Percentiles rank a stretch among this genome's conserved stretches.
Conservation (phyloP, 2,329 filamentous ascomycete genomes). For the Chrysoporthe puriensis region DNA sequence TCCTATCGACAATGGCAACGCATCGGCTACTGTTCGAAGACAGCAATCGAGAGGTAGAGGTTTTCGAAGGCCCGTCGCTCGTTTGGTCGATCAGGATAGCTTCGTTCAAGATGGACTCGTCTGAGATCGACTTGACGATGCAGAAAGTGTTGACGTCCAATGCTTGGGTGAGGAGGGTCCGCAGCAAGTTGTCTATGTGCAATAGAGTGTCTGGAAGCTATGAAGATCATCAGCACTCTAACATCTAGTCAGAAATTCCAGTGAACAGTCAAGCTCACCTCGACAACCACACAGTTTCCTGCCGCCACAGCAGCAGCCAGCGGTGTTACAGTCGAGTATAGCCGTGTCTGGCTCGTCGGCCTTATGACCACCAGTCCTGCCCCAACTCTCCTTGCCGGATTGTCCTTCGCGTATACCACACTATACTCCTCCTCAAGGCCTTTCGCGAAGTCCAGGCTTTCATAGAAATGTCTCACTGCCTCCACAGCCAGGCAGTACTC, state of each 20-base stretch:
- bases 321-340: conserved; percentile 39
- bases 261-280: conserved; percentile 31
- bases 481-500: conserved; percentile 39
- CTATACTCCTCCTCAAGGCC: conserved; percentile 38
- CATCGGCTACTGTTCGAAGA: conserved; percentile 28
- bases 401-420: conserved; percentile 35
- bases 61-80: neutral
- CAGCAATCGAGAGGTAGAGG: conserved; percentile 22
- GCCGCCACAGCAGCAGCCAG: conserved; percentile 42
- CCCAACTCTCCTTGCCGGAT: conserved; percentile 30
- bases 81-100: conserved; percentile 37
- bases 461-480: conserved; percentile 37
- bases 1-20: conserved; percentile 65
- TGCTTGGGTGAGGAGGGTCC: conserved; percentile 31
- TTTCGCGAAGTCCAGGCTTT: conserved; percentile 34
- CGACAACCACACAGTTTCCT: conserved; percentile 41
- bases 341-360: conserved; percentile 36
- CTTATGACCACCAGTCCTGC: conserved; percentile 39
- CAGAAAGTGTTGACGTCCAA: conserved; percentile 36
- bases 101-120: conserved; percentile 29
- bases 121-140: conserved; percentile 30
- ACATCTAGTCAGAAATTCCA: neutral
- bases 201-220: conserved; percentile 34
- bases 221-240: neutral
- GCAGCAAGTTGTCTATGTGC: conserved; percentile 32